These are phyloP conservation scores for Xylariaceae sp. DNA, from an alignment of 2,329 filamentous ascomycete genomes.

Conservation along the genomic window DNA sequence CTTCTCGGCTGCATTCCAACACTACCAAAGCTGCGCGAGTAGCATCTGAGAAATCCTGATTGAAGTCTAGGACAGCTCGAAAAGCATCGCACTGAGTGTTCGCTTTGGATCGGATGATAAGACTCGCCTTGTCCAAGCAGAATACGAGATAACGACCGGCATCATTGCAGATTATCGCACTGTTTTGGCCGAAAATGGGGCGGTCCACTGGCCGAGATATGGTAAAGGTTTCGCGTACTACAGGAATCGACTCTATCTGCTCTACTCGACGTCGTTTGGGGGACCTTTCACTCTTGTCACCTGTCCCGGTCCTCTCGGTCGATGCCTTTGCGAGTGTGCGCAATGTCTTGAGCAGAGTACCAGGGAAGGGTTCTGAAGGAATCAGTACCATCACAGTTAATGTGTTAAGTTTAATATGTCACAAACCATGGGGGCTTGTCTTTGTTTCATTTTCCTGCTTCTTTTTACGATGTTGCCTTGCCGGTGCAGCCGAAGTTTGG, in stretches of 20 bases:
- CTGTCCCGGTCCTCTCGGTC: not conserved
- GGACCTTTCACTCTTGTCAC: slow-evolving; percentile 19
- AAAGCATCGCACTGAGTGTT: slow-evolving; percentile 23
- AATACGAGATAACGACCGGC: slow-evolving; percentile 28
- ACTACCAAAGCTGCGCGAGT: slow-evolving; percentile 24
- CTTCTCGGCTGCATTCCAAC: slow-evolving; percentile 23
- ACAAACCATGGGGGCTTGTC: slow-evolving; percentile 11
- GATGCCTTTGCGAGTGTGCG: not conserved
- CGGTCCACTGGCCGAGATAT: slow-evolving; percentile 23
- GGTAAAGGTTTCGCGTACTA: slow-evolving; percentile 30
- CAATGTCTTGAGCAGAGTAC: slow-evolving; percentile 8
- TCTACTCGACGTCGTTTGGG: slow-evolving; percentile 34
- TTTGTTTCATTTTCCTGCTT: not conserved
- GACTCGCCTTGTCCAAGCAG: not conserved
- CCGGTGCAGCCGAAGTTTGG: not conserved
- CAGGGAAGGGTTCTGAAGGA: slow-evolving; percentile 20
- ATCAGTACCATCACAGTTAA: slow-evolving; percentile 3
- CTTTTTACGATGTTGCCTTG: not conserved
- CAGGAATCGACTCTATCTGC: slow-evolving; percentile 28
- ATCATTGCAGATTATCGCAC: slow-evolving; percentile 23
- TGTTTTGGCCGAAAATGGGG: not conserved
- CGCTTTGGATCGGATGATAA: slow-evolving; percentile 24
- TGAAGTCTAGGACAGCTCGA: slow-evolving; percentile 19
- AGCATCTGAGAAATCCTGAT: slow-evolving; percentile 18
- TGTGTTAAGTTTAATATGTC: not conserved